Base-by-base conservation (phyloP, 371 early-diverging fungal genomes). In the Mortierella sp. region DNA sequence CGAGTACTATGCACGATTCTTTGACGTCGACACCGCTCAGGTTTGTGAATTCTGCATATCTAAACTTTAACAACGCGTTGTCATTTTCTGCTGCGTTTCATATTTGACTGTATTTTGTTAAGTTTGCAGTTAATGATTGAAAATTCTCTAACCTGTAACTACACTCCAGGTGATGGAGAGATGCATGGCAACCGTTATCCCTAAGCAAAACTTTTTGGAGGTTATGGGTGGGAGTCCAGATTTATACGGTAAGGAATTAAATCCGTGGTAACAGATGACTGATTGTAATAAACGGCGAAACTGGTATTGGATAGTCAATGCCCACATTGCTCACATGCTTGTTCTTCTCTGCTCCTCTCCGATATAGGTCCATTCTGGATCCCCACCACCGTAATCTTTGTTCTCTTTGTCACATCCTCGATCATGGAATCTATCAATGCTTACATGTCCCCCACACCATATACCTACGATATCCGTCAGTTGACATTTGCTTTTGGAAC, bases 291-390 rank as follows among this genome's bases (percentile, higher is more conserved):
- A 35, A 35, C 35, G 35, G 6, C 35, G 3, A 58, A 20, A 35
- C 11, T 20, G 30, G 26, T 1, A 58, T 26, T 14, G 58, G 18
- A n/a, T 63, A 39, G 24, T 37, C n/a, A 30, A 20, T 18, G 47
- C 35, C n/a, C 5, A 8, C 10, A 10, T 30, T 49, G 10, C 45
- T 2, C 35, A 8, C 28, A 22, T 32, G 20, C 24, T 64, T 47
- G 28, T 22, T 66, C 39, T 54, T 11, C 39, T 26, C 60, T n/a
- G n/a, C 28, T 20, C 5, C n/a, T 1, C 32, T 32, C 45, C 45
- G 45, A 16, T 24, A 43, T 39, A 90, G 95, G 96, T 5, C 98
- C 98, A 0, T 97, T 98, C 84, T 98, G 98, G 98, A 93, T 98
- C 59, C 84, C 97, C 1, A 98, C 98, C 0, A 96, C 97, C 0